Evolutionary conservation across 2,329 filamentous ascomycete species (phyloP).

Genomic region (Dryadomyces sulphureus): DNA sequence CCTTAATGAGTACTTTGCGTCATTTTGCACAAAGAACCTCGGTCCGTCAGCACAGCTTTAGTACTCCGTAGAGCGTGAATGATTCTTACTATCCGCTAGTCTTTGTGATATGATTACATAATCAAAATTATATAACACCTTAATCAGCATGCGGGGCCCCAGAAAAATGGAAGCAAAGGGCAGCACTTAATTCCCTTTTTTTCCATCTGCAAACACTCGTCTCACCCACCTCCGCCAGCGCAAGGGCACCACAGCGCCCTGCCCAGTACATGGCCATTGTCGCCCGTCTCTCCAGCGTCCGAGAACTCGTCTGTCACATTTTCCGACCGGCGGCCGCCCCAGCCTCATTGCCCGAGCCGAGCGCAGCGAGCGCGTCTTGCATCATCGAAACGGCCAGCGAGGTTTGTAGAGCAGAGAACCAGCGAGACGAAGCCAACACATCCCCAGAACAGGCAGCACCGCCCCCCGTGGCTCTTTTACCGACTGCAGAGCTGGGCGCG

Average conservation of each 20-base stretch:
- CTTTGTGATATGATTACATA: no score
- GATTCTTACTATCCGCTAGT: no score
- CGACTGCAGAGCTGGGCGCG: constrained; percentile 5
- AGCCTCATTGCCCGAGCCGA: not conserved
- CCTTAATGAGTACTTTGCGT: constrained; percentile 66
- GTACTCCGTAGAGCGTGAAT: no score
- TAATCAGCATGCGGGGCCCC: not conserved
- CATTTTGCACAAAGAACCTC: constrained; percentile 51
- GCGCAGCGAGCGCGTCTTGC: not conserved
- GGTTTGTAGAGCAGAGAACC: not conserved
- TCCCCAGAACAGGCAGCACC: no score
- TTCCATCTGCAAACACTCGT: not conserved
- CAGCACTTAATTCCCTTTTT: not conserved
- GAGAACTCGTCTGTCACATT: not conserved
- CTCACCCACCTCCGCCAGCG: not conserved
- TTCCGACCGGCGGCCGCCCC: not conserved
- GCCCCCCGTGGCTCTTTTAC: not conserved
- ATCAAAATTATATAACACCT: no score
- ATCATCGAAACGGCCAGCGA: not conserved
- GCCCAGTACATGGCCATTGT: constrained; percentile 7
- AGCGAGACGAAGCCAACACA: not conserved
- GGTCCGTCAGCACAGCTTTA: constrained; percentile 26
- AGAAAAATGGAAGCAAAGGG: not conserved
- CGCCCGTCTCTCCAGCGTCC: not conserved
- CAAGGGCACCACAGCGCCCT: not conserved